Base-by-base conservation (phyloP, 75 land plant species). In the Sequoiadendron giganteum region DNA sequence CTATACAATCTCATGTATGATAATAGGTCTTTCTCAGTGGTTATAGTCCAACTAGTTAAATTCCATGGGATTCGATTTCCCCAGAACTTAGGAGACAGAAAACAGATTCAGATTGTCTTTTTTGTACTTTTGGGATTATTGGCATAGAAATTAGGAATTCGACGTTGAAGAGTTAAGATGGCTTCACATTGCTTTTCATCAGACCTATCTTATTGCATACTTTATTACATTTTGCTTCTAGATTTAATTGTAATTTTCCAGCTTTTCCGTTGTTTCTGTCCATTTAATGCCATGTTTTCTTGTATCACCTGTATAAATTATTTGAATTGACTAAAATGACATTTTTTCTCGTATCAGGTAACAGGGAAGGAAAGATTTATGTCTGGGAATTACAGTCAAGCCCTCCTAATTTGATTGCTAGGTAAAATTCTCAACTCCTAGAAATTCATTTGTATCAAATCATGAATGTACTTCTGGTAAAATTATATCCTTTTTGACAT, bases 361-460 rank as follows among this genome's bases (percentile, higher is more conserved):
- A 98, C 87, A 89, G 99, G 70, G 99, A 98, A 91, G 99, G 99
- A 32, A 98, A 97, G 86, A 94, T 98, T 10, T 95, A 88, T 81
- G 99, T 98, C 49, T 98, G 99, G 99, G 99, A 98, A 58, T 90
- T 95, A 55, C 99, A 98, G 75, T 91, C 96, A 16, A 95, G 97
- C 76, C 99, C 99, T 19, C 99, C 99, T 43, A 94, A 88, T 56
- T 93, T 97, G 40, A 88, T 95, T 84, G 95, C 99, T 42, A 96
- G 92, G 98, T 97, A 75, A 38, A 88, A 32, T 82, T 45, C 34
- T 45, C 48, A 45, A 47, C 10, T 25, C 83, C 21, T 13, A 47
- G 30, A 47, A 82, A 45, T 47, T 47, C 47, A 3, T n/a, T 47
- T 47, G 25, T 52, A 34, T 70, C 55, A 58, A 54, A 21, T 88